Evolutionary conservation across 1,284 basidiomycete species (phyloP).

Genomic region (Exobasidium cylindrosporum): DNA sequence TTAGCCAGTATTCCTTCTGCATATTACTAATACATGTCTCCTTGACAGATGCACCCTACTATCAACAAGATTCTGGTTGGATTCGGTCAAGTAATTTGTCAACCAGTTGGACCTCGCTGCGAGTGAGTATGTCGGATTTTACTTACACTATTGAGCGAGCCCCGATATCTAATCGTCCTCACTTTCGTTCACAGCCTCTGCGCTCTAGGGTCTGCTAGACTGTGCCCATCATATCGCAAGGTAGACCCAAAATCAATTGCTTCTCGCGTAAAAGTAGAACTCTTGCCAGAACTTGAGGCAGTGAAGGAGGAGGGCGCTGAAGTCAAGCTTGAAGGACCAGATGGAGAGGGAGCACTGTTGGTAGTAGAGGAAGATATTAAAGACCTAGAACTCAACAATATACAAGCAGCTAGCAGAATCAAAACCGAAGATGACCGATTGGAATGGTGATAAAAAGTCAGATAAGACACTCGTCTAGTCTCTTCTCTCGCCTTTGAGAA

Average conservation of each 20-base stretch:
- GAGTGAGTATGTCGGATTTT: slow-evolving; percentile 54
- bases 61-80: slow-evolving; percentile 53
- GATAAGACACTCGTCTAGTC: too few species aligned
- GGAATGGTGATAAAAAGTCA: background rate
- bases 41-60: slow-evolving; percentile 23
- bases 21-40: background rate
- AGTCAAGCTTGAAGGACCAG: slow-evolving; percentile 15
- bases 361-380: slow-evolving; percentile 19
- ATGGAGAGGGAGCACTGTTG: slow-evolving; percentile 8
- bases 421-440: background rate
- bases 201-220: slow-evolving; percentile 22
- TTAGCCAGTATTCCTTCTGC: background rate
- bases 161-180: background rate
- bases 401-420: too few species aligned
- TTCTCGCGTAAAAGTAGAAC: slow-evolving; percentile 18
- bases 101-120: slow-evolving; percentile 78
- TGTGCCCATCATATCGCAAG: slow-evolving; percentile 40
- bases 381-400: background rate
- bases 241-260: slow-evolving; percentile 31
- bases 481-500: too few species aligned
- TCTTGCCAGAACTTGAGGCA: slow-evolving; percentile 22
- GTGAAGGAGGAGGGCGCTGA: slow-evolving; percentile 23
- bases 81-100: slow-evolving; percentile 72
- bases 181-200: slow-evolving; percentile 25
- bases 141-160: background rate